Conservation (phyloP, 2,329 filamentous ascomycete genomes). For the Aureobasidium sp. region DNA sequence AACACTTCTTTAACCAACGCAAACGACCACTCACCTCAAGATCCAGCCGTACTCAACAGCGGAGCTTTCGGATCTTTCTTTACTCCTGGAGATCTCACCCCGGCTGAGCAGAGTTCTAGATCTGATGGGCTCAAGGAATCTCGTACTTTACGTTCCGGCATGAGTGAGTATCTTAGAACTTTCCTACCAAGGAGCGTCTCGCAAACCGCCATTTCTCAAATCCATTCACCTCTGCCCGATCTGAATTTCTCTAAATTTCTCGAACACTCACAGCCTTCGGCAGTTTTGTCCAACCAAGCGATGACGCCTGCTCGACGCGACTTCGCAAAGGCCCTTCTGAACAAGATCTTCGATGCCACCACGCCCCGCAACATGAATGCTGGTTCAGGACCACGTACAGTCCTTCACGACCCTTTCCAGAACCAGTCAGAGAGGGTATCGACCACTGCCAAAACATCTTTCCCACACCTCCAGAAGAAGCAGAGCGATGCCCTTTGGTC, state of each 20-base stretch:
- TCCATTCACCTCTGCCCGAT: neutral
- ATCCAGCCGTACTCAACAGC: constrained; percentile 2
- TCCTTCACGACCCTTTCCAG: constrained; percentile 29
- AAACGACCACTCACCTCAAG: neutral
- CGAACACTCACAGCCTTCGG: neutral
- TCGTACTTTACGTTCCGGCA: neutral
- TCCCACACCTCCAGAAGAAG: neutral
- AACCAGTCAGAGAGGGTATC: neutral
- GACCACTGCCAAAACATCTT: neutral
- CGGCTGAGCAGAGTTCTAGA: neutral
- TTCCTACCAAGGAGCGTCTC: neutral
- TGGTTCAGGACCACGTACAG: constrained; percentile 19
- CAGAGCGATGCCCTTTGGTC: neutral
- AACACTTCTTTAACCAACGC: neutral
- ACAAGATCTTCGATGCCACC: constrained; percentile 19
- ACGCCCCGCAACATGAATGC: neutral
- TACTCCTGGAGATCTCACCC: neutral
- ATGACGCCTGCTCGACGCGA: constrained; percentile 8
- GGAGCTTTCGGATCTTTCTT: neutral
- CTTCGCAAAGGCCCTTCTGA: constrained; percentile 26
- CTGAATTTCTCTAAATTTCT: neutral
- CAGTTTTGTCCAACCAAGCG: neutral
- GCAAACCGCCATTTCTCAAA: neutral
- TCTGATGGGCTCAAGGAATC: neutral
- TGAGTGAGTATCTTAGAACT: neutral